These are phyloP conservation scores for Orbilia oligospora DNA, from an alignment of 2,329 filamentous ascomycete genomes.

Conservation along the genomic window DNA sequence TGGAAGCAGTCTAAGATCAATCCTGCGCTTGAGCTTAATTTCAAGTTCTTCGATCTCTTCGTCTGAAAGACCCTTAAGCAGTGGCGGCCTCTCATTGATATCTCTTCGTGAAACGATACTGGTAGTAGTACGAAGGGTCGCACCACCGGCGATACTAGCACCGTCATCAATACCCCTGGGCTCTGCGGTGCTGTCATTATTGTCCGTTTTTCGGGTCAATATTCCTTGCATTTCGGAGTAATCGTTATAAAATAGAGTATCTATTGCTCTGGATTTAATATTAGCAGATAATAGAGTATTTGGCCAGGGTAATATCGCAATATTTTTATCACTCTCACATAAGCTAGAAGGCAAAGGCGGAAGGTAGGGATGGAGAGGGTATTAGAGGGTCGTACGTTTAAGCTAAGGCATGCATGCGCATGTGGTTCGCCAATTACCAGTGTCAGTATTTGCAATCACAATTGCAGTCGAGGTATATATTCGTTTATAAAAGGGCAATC, in stretches of 20 bases:
- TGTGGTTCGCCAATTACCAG: too few species aligned
- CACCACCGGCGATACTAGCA: constrained; percentile 24
- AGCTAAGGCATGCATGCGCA: too few species aligned
- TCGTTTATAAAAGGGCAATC: too few species aligned
- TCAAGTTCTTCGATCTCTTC: constrained; percentile 73
- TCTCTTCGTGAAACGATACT: constrained; percentile 36
- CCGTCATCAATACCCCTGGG: constrained; percentile 77
- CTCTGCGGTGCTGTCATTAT: constrained; percentile 78
- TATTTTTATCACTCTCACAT: too few species aligned
- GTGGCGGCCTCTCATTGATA: constrained; percentile 63
- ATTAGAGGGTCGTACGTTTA: too few species aligned
- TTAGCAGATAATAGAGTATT: background rate
- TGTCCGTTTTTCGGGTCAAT: constrained; percentile 26
- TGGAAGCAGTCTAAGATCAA: constrained; percentile 78
- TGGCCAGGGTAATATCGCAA: background rate
- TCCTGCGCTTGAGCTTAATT: constrained; percentile 76
- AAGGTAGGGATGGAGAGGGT: too few species aligned
- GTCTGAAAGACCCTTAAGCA: constrained; percentile 69
- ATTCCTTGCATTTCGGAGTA: constrained; percentile 36
- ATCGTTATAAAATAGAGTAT: background rate
- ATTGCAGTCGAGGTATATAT: too few species aligned
- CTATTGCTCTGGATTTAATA: background rate
- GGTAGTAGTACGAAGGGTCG: constrained; percentile 17
- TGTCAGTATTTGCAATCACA: too few species aligned
- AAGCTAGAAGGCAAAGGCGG: too few species aligned